Evolutionary conservation across 2,329 filamentous ascomycete genomes (phyloP).

Genomic region (Phaeosphaeria sp.): DNA sequence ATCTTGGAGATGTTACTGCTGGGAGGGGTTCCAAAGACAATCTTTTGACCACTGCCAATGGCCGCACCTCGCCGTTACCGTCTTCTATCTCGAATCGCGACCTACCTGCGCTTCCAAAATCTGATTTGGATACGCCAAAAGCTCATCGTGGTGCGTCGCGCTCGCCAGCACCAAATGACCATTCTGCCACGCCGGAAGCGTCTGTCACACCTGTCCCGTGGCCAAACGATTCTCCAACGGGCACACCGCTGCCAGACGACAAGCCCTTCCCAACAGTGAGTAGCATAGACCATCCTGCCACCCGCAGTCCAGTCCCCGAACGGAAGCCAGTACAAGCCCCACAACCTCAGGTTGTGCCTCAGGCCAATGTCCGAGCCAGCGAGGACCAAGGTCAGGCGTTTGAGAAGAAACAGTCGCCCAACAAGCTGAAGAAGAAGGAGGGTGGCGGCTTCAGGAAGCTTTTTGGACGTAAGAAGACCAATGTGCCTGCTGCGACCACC

Average conservation of each 20-base stretch:
- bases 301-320: slow-evolving; percentile 45
- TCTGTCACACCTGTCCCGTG: slow-evolving; percentile 44
- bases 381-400: slow-evolving; percentile 26
- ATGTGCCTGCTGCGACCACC: slow-evolving; percentile 17
- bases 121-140: slow-evolving; percentile 28
- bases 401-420: slow-evolving; percentile 39
- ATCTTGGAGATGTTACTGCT: slow-evolving; percentile 75
- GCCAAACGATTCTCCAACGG: slow-evolving; percentile 31
- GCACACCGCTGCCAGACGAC: slow-evolving; percentile 40
- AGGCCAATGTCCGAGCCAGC: slow-evolving; percentile 21
- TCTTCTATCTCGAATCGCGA: slow-evolving; percentile 45
- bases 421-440: slow-evolving; percentile 48
- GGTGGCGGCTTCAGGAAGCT: slow-evolving; percentile 50
- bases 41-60: slow-evolving; percentile 44
- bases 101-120: slow-evolving; percentile 51
- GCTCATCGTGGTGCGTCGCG: slow-evolving; percentile 30
- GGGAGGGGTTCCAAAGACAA: slow-evolving; percentile 69
- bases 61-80: slow-evolving; percentile 34
- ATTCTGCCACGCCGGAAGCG: slow-evolving; percentile 28
- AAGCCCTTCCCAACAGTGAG: slow-evolving; percentile 30
- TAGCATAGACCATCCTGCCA: slow-evolving; percentile 50
- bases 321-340: slow-evolving; percentile 25
- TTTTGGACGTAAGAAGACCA: slow-evolving; percentile 49
- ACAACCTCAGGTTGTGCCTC: slow-evolving; percentile 8
- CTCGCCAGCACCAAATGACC: slow-evolving; percentile 34